Percentiles rank a stretch among this genome's conserved stretches.
Conservation (phyloP, 2,329 filamentous ascomycete species). For the Fonsecaea multimorphosa region DNA sequence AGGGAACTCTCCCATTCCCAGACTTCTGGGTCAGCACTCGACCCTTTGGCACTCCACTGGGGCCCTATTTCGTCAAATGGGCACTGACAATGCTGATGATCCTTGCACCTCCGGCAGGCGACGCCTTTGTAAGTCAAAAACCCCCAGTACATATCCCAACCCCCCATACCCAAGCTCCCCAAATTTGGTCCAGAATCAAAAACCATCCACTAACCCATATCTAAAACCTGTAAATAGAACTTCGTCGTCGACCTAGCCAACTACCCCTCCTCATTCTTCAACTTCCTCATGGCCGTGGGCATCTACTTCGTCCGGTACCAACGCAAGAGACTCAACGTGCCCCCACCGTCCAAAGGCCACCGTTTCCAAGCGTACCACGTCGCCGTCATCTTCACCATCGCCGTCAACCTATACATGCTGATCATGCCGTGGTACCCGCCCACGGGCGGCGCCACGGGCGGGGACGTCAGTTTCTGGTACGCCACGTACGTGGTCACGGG, state of each 20-base stretch:
- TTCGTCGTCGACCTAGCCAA: constrained; percentile 63
- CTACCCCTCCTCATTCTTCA: constrained; percentile 66
- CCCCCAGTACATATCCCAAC: too few species aligned
- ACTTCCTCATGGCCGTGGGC: constrained; percentile 62
- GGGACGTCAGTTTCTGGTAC: constrained; percentile 76
- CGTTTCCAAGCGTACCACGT: constrained; percentile 65
- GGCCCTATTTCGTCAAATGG: constrained; percentile 66
- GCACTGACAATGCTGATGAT: constrained; percentile 65
- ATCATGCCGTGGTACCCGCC: constrained; percentile 77
- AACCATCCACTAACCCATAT: not conserved
- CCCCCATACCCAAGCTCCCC: too few species aligned
- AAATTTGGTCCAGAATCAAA: too few species aligned
- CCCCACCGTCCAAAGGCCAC: constrained; percentile 30
- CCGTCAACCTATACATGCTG: constrained; percentile 66
- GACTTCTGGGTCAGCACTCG: constrained; percentile 67
- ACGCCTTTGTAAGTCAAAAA: constrained; percentile 57
- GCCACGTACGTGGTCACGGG: constrained; percentile 71
- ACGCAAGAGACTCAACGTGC: constrained; percentile 58
- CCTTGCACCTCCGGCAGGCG: constrained; percentile 64
- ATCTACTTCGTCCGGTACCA: constrained; percentile 64
- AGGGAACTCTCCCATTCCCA: constrained; percentile 67
- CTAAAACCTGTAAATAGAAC: constrained; percentile 41
- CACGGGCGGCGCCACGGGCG: constrained; percentile 62
- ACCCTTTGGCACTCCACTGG: constrained; percentile 68
- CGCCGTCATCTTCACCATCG: constrained; percentile 64